Conservation (phyloP, 192 early-diverging fungal genomes). For the Obelidium mucronatum region DNA sequence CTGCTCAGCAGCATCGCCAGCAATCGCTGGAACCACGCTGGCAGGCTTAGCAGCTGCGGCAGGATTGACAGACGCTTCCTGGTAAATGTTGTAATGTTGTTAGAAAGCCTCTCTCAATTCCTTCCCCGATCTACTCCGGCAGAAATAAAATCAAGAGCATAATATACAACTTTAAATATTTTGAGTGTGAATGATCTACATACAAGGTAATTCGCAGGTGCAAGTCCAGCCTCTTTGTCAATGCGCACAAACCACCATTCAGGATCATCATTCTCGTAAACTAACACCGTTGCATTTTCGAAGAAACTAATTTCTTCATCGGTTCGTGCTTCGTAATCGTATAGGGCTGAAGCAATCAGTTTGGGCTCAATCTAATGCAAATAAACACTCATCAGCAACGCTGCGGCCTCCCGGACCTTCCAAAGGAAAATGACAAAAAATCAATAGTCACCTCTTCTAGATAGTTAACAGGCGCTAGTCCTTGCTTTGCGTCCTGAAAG, state of each 20-base stretch:
- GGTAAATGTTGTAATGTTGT: no score
- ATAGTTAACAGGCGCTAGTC: constrained; percentile 60
- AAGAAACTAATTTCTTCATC: constrained; percentile 60
- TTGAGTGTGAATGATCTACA: no score
- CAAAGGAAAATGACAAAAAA: not conserved
- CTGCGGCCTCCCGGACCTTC: not conserved
- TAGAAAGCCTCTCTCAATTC: no score
- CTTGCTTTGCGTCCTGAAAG: constrained; percentile 49
- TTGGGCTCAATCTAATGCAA: constrained; percentile 41
- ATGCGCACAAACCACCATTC: constrained; percentile 92
- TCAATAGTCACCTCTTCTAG: constrained; percentile 60
- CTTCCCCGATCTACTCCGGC: no score
- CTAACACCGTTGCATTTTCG: constrained; percentile 54
- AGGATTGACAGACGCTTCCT: constrained; percentile 10
- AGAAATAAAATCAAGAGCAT: no score
- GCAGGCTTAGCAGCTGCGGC: not conserved
- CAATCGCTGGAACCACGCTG: not conserved
- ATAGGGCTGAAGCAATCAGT: constrained; percentile 45
- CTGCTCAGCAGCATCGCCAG: constrained; percentile 45
- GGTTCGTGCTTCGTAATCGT: constrained; percentile 55
- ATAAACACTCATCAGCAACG: not conserved
- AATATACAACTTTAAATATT: no score
- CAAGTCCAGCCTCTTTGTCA: constrained; percentile 79
- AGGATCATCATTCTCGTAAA: constrained; percentile 85
- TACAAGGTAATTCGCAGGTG: constrained; percentile 85